phyloP scores from a whole-genome alignment of 2,329 filamentous ascomycete species.

The Tolypocladium endophyticum region DNA sequence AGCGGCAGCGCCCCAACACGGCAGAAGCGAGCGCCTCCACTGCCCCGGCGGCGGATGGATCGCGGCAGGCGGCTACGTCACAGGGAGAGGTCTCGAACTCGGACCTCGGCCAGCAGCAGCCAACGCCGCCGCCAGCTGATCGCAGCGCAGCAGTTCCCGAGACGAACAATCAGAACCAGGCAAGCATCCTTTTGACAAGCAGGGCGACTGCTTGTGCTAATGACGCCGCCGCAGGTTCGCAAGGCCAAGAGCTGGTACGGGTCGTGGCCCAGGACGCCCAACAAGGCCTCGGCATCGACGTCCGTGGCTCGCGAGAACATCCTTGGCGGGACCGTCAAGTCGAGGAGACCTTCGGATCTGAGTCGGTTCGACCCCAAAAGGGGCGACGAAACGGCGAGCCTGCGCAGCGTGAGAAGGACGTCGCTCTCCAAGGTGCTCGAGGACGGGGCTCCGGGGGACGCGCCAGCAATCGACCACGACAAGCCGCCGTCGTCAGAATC shows the following conservation, averaged over 20 bases:
- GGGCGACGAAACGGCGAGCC: slow-evolving; percentile 19
- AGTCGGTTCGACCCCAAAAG: slow-evolving; percentile 38
- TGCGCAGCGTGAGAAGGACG: slow-evolving; percentile 15
- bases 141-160: neutral
- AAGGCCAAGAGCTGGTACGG: slow-evolving; percentile 53
- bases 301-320: slow-evolving; percentile 52
- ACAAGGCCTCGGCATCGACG: slow-evolving; percentile 50
- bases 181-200: neutral
- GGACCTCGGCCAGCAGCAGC: slow-evolving; percentile 4
- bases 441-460: slow-evolving; percentile 3
- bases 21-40: slow-evolving; percentile 9
- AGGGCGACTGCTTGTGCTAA: neutral
- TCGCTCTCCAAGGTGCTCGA: slow-evolving; percentile 15
- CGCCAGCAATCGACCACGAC: neutral
- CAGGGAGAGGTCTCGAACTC: slow-evolving; percentile 1
- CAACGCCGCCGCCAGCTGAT: neutral
- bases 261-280: slow-evolving; percentile 45
- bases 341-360: slow-evolving; percentile 35
- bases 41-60: slow-evolving; percentile 8
- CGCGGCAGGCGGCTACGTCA: slow-evolving; percentile 8
- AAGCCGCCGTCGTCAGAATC: neutral
- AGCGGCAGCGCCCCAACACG: slow-evolving; percentile 20
- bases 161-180: slow-evolving; percentile 5
- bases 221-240: slow-evolving; percentile 26
- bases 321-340: slow-evolving; percentile 41